A percentile compares a stretch with the other conserved stretches of the same genome.
These are phyloP conservation scores for Triticum turgidum DNA, from an alignment of 176 grass and related monocot genomes.

Conservation along the genomic window DNA sequence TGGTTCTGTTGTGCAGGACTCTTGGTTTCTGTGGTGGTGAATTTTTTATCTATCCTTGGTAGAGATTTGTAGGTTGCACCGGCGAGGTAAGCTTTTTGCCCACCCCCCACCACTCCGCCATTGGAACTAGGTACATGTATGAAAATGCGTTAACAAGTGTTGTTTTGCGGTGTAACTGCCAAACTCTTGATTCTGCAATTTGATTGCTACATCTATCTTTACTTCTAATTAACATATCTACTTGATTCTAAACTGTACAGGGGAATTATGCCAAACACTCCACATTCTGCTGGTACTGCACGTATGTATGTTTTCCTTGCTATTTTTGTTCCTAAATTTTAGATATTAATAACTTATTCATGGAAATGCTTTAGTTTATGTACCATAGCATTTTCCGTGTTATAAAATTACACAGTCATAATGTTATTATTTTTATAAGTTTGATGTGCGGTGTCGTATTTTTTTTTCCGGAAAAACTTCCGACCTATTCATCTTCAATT, in stretches of 20 bases:
- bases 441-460: neutral
- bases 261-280: conserved; percentile 33
- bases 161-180: no score
- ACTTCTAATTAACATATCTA: conserved; percentile 21
- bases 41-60: no score
- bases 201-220: neutral
- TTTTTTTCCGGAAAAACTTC: no score
- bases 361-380: neutral
- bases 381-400: neutral
- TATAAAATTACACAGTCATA: neutral
- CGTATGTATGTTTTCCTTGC: conserved; percentile 20
- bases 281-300: conserved; percentile 25
- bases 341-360: neutral
- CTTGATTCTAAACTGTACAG: conserved; percentile 35
- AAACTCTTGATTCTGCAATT: no score
- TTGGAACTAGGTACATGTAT: no score
- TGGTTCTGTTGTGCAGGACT: no score
- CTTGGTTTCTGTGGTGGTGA: no score
- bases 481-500: no score
- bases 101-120: no score
- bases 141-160: no score
- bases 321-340: neutral
- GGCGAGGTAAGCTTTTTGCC: no score
- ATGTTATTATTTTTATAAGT: neutral
- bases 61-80: no score